Evolutionary conservation across 805 yeast species (phyloP).

Genomic region (Schizosaccharomyces lindneri): DNA sequence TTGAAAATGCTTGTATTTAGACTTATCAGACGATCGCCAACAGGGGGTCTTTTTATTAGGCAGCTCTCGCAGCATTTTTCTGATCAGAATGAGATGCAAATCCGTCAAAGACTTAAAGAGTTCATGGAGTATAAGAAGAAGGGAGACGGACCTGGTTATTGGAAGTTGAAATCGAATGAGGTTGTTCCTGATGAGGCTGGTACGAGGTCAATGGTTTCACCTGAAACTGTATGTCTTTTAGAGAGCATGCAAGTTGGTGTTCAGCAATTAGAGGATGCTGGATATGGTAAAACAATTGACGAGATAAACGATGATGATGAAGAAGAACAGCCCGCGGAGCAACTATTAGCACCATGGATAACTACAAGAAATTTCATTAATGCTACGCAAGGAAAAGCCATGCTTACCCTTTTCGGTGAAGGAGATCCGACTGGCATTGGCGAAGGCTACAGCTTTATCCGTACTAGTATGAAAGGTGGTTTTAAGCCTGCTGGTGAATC

Average conservation of each 20-base stretch:
- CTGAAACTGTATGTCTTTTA: constrained; percentile 68
- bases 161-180: constrained; percentile 59
- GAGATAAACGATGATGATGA: constrained; percentile 15
- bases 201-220: constrained; percentile 59
- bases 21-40: constrained; percentile 49
- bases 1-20: constrained; percentile 83
- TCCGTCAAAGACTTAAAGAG: constrained; percentile 80
- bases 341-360: constrained; percentile 84
- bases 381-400: constrained; percentile 90
- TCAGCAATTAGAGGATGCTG: constrained; percentile 61
- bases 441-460: constrained; percentile 63
- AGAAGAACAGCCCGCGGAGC: constrained; percentile 35
- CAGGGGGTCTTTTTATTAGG: constrained; percentile 52
- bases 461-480: constrained; percentile 90
- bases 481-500: constrained; percentile 25
- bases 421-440: constrained; percentile 90
- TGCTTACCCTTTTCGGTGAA: constrained; percentile 80
- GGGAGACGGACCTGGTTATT: constrained; percentile 81
- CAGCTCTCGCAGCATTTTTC: constrained; percentile 87
- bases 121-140: constrained; percentile 92
- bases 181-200: constrained; percentile 51
- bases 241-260: constrained; percentile 92
- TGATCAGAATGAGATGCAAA: constrained; percentile 92
- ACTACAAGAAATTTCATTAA: constrained; percentile 71
- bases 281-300: constrained; percentile 22